Conservation (phyloP, 306 rosid species). For the Rosa persica region DNA sequence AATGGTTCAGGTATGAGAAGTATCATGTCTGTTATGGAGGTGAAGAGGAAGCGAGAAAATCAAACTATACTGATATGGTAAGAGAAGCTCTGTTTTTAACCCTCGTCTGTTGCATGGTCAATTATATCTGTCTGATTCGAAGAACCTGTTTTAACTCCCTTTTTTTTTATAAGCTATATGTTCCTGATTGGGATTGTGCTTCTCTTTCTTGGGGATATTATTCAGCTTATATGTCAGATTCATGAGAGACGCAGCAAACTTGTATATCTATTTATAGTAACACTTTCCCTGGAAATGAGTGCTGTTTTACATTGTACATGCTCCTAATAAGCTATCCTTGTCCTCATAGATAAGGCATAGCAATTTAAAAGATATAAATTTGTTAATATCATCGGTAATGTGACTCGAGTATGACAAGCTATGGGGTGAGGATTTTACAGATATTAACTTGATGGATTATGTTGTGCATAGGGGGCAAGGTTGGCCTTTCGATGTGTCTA, state of each 20-base stretch:
- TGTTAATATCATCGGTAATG: neutral
- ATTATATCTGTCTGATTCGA: neutral
- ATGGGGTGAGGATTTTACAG: too few relatives aligned
- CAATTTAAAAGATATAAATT: neutral
- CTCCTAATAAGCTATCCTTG: neutral
- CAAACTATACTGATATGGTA: slow-evolving; percentile 92
- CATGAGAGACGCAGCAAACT: neutral
- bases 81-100: slow-evolving; percentile 30
- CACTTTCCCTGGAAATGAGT: neutral
- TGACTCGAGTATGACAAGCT: neutral
- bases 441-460: neutral
- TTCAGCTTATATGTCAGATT: neutral
- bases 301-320: neutral
- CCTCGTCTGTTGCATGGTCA: neutral
- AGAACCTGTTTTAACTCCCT: neutral
- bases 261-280: neutral
- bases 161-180: neutral
- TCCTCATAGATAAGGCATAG: neutral
- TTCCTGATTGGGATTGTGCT: slow-evolving; percentile 6
- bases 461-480: neutral
- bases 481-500: neutral
- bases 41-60: slow-evolving; percentile 73
- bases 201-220: neutral
- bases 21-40: slow-evolving; percentile 88
- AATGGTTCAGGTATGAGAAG: slow-evolving; percentile 84